Base-by-base conservation (phyloP, 2,329 filamentous ascomycete genomes). In the Fusarium sulawesiense region DNA sequence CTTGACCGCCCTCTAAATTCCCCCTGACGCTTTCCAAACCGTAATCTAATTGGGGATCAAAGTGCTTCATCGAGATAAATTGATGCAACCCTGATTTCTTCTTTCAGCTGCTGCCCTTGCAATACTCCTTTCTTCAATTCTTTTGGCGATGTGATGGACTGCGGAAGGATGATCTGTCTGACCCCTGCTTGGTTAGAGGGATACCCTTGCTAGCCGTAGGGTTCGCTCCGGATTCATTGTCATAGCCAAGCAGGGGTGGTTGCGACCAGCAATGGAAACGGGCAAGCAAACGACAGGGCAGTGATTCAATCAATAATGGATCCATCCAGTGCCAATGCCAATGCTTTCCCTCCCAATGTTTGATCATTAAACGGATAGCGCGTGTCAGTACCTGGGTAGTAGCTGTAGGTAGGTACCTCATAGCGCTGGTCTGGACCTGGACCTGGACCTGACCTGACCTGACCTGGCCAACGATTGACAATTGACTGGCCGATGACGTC, bases 401-500 rank as follows among this genome's bases (percentile, higher is more conserved):
- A 50, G 25, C 42, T 20, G 46, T 32, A 20, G 46, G 34, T 37
- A 29, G 16, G 56, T 56, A 32, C 13, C 30, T 20, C 37, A 41
- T 63, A 62, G 66, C 49, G 59, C 41, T 58, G 45, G 62, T 49
- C 27, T 27, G 45, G 20, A n/a, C 20, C 21, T 27, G 45, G 20
- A n/a, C 20, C 21, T 48, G 29, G 53, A 29, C 29, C 29, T 49
- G 49, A 37, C 34, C 49, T 65, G 56, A 45, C 42, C 56, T 29
- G 56, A 12, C 54, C 49, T 65, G 65, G 66, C 64, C 46, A 55
- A 70, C 48, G 30, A 57, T 56, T 45, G 49, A 25, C 53, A 66
- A 70, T 73, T 13, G 32, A 27, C 34, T 68, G 64, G 45, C 63
- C 57, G 67, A 80, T 80, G 78, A 80, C 78, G 78, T 78, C 76